Conservation (phyloP, 2,329 filamentous ascomycete species). For the Penicillium concentricum region DNA sequence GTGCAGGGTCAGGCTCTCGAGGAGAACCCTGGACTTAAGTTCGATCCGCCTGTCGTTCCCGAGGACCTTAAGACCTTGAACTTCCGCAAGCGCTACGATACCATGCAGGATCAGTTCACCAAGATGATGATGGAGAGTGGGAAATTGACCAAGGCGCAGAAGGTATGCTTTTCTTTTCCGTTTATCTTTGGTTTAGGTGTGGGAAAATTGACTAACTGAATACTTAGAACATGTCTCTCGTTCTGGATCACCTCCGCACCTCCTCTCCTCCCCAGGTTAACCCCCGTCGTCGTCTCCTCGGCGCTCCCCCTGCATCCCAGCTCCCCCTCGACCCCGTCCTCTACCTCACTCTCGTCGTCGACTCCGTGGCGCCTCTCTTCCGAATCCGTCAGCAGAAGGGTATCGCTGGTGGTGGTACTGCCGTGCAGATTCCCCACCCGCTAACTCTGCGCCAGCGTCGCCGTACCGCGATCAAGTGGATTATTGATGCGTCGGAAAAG, state of each 20-base stretch:
- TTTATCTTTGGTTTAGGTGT: not conserved
- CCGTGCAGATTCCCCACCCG: conserved; percentile 79
- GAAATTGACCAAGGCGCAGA: conserved; percentile 85
- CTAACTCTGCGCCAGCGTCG: conserved; percentile 72
- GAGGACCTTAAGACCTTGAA: conserved; percentile 55
- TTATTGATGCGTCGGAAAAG: conserved; percentile 78
- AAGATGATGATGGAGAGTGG: conserved; percentile 89
- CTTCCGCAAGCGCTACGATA: conserved; percentile 80
- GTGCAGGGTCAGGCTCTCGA: conserved; percentile 35
- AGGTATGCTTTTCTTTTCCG: conserved; percentile 52
- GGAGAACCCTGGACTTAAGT: conserved; percentile 67
- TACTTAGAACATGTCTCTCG: conserved; percentile 74
- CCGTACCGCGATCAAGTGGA: conserved; percentile 81
- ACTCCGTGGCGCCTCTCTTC: conserved; percentile 87
- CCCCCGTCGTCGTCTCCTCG: conserved; percentile 57
- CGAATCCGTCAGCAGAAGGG: conserved; percentile 74
- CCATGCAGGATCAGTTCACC: conserved; percentile 80
- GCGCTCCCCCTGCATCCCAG: conserved; percentile 73
- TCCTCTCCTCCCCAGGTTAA: conserved; percentile 74
- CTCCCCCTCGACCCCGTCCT: conserved; percentile 85
- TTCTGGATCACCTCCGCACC: conserved; percentile 81
- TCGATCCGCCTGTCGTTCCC: conserved; percentile 68
- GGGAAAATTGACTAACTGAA: not conserved
- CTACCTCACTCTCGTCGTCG: conserved; percentile 86
- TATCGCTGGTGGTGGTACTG: conserved; percentile 78